Base-by-base conservation (phyloP, 176 grass and related monocot genomes). In the Cocos nucifera region DNA sequence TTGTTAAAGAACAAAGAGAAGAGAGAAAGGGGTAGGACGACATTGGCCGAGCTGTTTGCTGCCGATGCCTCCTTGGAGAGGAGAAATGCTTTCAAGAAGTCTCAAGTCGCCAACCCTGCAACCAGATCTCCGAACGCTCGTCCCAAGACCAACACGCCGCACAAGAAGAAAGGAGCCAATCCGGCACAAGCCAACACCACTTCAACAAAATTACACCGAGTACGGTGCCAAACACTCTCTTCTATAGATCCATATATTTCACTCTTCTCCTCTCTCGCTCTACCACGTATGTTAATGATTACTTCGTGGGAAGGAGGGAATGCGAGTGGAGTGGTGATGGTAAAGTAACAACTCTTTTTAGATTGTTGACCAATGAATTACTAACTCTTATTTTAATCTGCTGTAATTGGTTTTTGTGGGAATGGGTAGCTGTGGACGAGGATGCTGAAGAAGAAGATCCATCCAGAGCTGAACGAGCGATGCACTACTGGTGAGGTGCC, bases 401-500 rank as follows among this genome's bases (percentile, higher is more conserved):
- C 50, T n/a, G 17, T 65, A 21, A 61, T 61, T 63, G 23, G 24
- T 22, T 12, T 74, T 51, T 84, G 49, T 81, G 64, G 24, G 63
- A 89, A 79, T 77, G 85, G 75, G 74, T 82, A 97, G 92, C 83
- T 71, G 75, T 60, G 91, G 64, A 97, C 59, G 81, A 97, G 85
- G 72, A 91, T 97, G 83, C 50, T 97, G 61, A 86, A 88, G 66
- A 91, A 91, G 84, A 97, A 91, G 69, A 97, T 97, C 53, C 87
- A 97, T 69, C 92, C 87, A 8, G 92, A 85, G 80, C 75, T 85
- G 66, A 82, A 53, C 54, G 66, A 76, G n/a, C 58, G 57, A 53
- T 52, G 66, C 50, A 62, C 54, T 62, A 62, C 54, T 65, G 18
- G 73, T 30, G 73, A 90, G 53, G 54, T n/a, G 19, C 71, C 85